Percentiles rank a stretch among this genome's conserved stretches.
phyloP scores from a whole-genome alignment of 495 filamentous ascomycete species.

The Talaromyces adpressus region DNA sequence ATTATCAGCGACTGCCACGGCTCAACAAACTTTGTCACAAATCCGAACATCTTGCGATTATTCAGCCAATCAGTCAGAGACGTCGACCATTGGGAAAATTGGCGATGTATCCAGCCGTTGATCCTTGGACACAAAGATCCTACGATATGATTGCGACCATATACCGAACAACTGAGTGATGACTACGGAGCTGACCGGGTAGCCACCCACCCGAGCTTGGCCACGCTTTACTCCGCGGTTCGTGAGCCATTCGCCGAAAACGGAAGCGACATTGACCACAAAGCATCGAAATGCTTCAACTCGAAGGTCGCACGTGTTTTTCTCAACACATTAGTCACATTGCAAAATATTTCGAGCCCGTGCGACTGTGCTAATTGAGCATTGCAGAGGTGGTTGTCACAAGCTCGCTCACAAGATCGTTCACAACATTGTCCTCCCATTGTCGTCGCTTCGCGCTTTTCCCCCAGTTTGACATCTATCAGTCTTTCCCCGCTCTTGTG shows the following conservation, averaged over 20 bases:
- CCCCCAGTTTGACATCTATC: not conserved
- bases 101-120: not conserved
- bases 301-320: not conserved
- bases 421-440: not conserved
- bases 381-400: not conserved
- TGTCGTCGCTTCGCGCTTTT: not conserved
- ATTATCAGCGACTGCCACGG: not conserved
- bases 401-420: not conserved
- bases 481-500: not conserved
- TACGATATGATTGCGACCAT: not conserved
- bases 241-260: not conserved
- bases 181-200: not conserved
- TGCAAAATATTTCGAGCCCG: not conserved
- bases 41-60: not conserved
- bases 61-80: not conserved
- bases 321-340: not conserved
- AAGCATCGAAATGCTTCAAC: not conserved
- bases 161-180: not conserved
- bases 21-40: not conserved
- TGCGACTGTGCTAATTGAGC: not conserved
- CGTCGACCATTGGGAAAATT: not conserved
- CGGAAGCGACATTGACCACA: slow-evolving; percentile 1
- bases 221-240: not conserved
- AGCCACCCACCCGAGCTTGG: not conserved
- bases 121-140: not conserved